Percentiles rank a stretch among this genome's conserved stretches.
Conservation (phyloP, 1,139 yeast genomes). For the Pichia sp. region DNA sequence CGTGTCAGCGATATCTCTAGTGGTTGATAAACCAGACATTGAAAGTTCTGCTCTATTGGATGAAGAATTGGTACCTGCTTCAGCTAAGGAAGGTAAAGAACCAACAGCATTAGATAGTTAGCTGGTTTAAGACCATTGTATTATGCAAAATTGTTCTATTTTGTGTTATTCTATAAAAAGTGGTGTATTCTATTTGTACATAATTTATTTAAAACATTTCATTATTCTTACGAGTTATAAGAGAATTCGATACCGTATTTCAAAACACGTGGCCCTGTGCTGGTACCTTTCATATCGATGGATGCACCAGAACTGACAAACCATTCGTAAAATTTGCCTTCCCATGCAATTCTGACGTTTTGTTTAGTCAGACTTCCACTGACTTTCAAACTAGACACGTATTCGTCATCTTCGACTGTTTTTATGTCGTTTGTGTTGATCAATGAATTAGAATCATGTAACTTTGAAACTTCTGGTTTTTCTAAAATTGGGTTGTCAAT, state of each 20-base stretch:
- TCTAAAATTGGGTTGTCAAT: not conserved
- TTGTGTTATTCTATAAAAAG: too few species aligned
- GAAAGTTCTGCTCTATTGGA: too few species aligned
- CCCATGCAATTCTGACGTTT: constrained; percentile 74
- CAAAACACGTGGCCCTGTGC: constrained; percentile 29
- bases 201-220: not conserved
- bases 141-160: too few species aligned
- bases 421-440: not conserved
- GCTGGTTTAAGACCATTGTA: too few species aligned
- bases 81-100: too few species aligned
- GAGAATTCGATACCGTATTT: constrained; percentile 36
- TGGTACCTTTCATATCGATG: constrained; percentile 32
- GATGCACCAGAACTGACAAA: constrained; percentile 75
- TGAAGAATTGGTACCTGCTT: too few species aligned
- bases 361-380: constrained; percentile 69
- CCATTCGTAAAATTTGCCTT: constrained; percentile 81
- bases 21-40: too few species aligned
- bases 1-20: too few species aligned
- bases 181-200: too few species aligned
- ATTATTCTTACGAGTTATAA: constrained; percentile 8
- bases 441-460: too few species aligned
- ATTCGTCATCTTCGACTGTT: constrained; percentile 11
- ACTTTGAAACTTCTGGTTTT: not conserved
- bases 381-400: constrained; percentile 63
- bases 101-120: too few species aligned